Conservation (phyloP, 345 rosid genomes). For the Viola odorata region DNA sequence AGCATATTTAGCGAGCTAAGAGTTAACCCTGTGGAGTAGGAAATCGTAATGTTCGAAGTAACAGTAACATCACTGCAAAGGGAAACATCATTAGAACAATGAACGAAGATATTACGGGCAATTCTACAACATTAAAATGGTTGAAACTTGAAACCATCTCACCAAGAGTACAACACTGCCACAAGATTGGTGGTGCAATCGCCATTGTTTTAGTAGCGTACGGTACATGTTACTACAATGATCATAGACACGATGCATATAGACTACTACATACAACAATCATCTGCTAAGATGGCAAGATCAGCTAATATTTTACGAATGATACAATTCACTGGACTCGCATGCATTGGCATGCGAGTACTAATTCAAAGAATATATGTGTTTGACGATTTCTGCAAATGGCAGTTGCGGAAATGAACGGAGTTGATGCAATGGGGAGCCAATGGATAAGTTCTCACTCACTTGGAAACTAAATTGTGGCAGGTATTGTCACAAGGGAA, state of each 20-base stretch:
- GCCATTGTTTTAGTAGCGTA: no score
- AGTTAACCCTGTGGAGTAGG: constrained; percentile 29
- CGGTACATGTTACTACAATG: no score
- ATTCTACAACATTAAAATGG: no score
- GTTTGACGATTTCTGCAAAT: constrained; percentile 15
- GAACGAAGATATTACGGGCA: no score
- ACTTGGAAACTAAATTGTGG: constrained; percentile 16
- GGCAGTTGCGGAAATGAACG: constrained; percentile 9
- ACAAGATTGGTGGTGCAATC: no score
- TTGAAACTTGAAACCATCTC: no score
- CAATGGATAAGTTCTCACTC: constrained; percentile 34
- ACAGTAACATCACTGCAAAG: constrained; percentile 31
- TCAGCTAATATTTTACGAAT: background rate
- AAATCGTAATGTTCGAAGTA: constrained; percentile 24
- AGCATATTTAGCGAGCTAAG: constrained; percentile 23
- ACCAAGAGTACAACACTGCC: no score
- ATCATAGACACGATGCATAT: no score
- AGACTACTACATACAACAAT: no score
- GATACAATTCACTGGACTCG: constrained; percentile 8
- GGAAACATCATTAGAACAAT: no score
- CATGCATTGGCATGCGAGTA: constrained; percentile 4
- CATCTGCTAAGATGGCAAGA: no score
- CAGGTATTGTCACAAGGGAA: constrained; percentile 28
- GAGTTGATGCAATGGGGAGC: constrained; percentile 8
- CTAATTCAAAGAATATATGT: constrained; percentile 5